Evolutionary conservation across 768 basidiomycete species (phyloP), one percentile per base, ranked within the genome.

Genomic region (Mycena polygramma): DNA sequence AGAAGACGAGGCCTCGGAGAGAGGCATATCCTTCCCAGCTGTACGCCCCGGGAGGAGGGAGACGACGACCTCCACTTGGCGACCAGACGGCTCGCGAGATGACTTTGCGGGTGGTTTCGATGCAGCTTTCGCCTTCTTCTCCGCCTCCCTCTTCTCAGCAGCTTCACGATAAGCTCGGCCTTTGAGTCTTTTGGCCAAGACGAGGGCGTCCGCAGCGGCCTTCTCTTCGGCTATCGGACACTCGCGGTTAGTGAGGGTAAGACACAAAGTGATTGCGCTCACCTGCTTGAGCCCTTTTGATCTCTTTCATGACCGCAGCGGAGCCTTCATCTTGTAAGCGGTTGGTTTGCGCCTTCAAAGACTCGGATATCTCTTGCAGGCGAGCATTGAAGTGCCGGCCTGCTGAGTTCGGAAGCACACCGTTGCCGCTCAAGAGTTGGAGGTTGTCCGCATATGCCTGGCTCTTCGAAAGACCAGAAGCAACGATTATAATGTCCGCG

Each of bases 361-460:
- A 82, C 11, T 81, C 82, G 59, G 93, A 80, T 26, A 87, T 84
- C 51, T 88, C 86, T 22, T 93, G 90, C 24, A 97, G 84, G 37
- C 92, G 88, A n/a, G 92, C 91, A 61, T 93, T 91, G 85, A 97
- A 98, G 82, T 95, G 95, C 22, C 97, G 90, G 15, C 95, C 95
- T 41, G 95, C 93, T 41, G 90, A 88, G n/a, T 82, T 81, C 2
- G 95, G 94, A 43, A 96, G 83, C 20, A 88, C 81, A 4, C 92
- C 90, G 10, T 85, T 90, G 8, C 86, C 92, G 5, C 91, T 88
- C 51, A 96, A 86, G 3, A 89, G 81, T 70, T 91, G 89, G 13
- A 96, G 87, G 76, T 93, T 94, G n/a, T 87, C 89, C 7, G 92
- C 83, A 74, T 95, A 98, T 41, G 89, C 90, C 15, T 80, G 79